Base-by-base conservation (phyloP, 2,329 filamentous ascomycete species). In the Diaporthe nobilis region DNA sequence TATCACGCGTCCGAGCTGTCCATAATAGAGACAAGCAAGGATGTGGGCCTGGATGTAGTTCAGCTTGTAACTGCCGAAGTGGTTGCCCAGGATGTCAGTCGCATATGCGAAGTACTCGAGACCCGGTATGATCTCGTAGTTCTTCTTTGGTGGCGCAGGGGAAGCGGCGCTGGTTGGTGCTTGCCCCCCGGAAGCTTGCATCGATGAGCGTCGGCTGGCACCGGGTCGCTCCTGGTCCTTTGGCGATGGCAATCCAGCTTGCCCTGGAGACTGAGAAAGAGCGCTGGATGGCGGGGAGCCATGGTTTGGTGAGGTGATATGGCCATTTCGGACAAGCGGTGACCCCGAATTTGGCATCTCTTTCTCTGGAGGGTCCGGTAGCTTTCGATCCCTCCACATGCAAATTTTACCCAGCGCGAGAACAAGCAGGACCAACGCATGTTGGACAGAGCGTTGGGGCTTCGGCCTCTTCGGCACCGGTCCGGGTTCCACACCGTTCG, bases 331-430 rank as follows among this genome's bases (percentile, higher is more conserved):
- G 68, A 86, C 83, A 70, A 82, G 79, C 42, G 83, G 86, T 17
- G 85, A 86, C 75, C 80, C 82, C 76, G 82, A 84, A 78, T 79
- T 80, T 57, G 79, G 83, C 22, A 77, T 75, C 61, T 84, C 85
- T 68, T 82, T 83, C 75, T 90, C 88, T 22, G 87, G 88, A 10
- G 94, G 86, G 70, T 92, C 90, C 0, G 90, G 90, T 4, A 93
- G 86, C 77, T 85, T 86, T 10, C 68, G 79, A 0, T 87, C 86
- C 60, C 86, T 87, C 78, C 89, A 84, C 12, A 87, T 82, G 80
- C 94, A 96, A 17, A 98, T 94, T 81, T 95, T 95, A 25, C 97
- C 97, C 8, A 99, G 86, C 0, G 96, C 96, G 72, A 98, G 88
- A 1, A 98, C 91, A 5, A 96, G 88, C 3, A 98, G 88, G 1